Percentiles rank a stretch among this genome's conserved stretches.
Conservation (phyloP, 495 filamentous ascomycete genomes). For the Neurospora tetraspora region DNA sequence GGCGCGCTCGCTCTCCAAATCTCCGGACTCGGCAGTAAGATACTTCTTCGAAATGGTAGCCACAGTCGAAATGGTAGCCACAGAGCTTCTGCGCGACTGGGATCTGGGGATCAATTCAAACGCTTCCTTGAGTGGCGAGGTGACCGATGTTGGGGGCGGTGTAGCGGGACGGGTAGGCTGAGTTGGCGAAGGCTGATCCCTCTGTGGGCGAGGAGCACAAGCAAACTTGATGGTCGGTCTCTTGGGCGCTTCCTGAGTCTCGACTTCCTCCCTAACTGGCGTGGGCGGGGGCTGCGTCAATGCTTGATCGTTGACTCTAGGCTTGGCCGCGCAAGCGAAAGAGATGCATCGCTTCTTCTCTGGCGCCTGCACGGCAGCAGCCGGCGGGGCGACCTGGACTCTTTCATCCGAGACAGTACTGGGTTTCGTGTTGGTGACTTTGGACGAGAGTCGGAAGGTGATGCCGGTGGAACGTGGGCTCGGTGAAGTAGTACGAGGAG, state of each 20-base stretch:
- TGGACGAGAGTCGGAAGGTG: constrained; percentile 10
- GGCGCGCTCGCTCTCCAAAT: constrained; percentile 57
- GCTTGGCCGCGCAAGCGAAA: constrained; percentile 67
- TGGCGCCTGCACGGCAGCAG: constrained; percentile 21
- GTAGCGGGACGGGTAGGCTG: constrained; percentile 10
- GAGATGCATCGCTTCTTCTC: constrained; percentile 74
- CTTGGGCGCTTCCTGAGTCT: constrained; percentile 27
- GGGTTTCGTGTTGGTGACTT: background rate
- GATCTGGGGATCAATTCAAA: constrained; percentile 15
- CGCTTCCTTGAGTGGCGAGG: constrained; percentile 6
- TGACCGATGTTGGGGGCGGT: constrained; percentile 4
- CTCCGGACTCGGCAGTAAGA: constrained; percentile 36
- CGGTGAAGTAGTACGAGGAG: constrained; percentile 75
- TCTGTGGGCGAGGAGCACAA: constrained; percentile 20
- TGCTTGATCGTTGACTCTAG: constrained; percentile 21
- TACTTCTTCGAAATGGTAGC: constrained; percentile 30
- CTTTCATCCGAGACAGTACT: background rate
- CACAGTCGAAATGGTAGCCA: constrained; percentile 21
- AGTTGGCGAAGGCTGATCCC: constrained; percentile 3
- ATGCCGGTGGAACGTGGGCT: constrained; percentile 61
- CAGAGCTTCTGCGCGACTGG: constrained; percentile 32
- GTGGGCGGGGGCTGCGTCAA: constrained; percentile 17
- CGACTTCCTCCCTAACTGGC: constrained; percentile 10
- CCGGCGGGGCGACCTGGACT: constrained; percentile 4
- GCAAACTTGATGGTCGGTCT: constrained; percentile 42